Base-by-base conservation (phyloP, 2,329 filamentous ascomycete species). In the Diplodia scrobiculata region DNA sequence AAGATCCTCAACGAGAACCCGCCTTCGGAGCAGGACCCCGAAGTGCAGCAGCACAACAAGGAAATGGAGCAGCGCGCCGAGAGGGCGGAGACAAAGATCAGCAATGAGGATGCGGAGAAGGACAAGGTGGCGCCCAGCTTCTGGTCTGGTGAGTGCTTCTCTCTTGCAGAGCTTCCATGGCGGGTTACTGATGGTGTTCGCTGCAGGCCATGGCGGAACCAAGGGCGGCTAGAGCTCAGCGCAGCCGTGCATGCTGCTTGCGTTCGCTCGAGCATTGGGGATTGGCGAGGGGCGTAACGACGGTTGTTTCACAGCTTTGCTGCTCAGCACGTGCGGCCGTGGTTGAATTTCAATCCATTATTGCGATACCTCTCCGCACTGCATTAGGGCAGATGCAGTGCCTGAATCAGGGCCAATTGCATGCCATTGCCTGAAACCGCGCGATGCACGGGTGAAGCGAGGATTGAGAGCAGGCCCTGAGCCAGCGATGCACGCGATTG, bases 21-120 rank as follows among this genome's bases (percentile, higher is more conserved):
- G 34, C 58, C 58, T 7, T 64, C 52, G 2, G 70, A 73, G 51
- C 70, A 70, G 32, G 70, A 76, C 13, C 69, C 75, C 66, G 60
- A 69, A 1, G 79, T 81, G 25, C 75, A 73, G 74, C 62, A 78
- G 71, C 80, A 82, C 70, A 82, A 82, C 68, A 64, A 73, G 69
- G 79, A 81, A 69, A 76, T 82, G 74, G 76, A 78, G 32, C 67
- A 76, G 60, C 73, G 79, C 70, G 73, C 76, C 71, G 79, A 81
- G 69, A 76, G 73, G 74, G 72, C 79, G 67, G 68, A 76, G 69
- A 76, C 78, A 68, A 74, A 75, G 73, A 72, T 75, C 60, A 71
- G 67, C 53, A 75, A 77, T 67, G 71, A 76, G 68, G 76, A 79
- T 6, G 72, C 71, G 17, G 66, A 76, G 66, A 78, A 79, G 68